Percentiles rank a stretch among this genome's conserved stretches.
Conservation (phyloP, 169 alveolate species). For the Perkinsus chesapeaki region DNA sequence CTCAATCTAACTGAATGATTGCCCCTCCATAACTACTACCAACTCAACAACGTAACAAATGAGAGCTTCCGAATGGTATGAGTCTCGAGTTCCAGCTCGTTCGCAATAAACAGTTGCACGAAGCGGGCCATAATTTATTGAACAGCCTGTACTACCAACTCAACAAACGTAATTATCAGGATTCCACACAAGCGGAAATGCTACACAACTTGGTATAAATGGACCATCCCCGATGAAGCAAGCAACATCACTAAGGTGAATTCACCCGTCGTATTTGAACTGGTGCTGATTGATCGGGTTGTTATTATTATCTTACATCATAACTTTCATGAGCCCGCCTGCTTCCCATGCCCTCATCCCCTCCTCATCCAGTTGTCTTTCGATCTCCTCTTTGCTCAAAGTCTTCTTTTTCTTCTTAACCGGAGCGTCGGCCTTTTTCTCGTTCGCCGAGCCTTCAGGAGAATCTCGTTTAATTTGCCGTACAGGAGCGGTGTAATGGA, state of each 20-base stretch:
- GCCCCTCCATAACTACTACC: not conserved
- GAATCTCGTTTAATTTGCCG: not conserved
- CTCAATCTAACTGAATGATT: not conserved
- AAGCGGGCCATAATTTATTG: no score
- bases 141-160: not conserved
- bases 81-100: no score
- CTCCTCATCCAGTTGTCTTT: not conserved
- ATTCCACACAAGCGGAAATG: not conserved
- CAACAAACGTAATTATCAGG: not conserved
- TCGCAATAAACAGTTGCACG: no score
- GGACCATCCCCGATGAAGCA: not conserved
- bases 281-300: not conserved
- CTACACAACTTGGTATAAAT: conserved; percentile 1
- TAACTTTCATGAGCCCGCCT: not conserved
- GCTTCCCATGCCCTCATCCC: not conserved
- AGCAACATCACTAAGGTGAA: no score
- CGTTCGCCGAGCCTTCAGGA: not conserved
- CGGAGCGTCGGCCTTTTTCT: not conserved
- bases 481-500: not conserved
- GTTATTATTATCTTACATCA: not conserved
- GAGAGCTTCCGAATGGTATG: no score
- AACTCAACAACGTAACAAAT: not conserved
- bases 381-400: not conserved
- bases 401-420: not conserved
- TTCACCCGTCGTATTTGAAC: no score